Conservation (phyloP, 805 yeast species). For the Debaryomyces tyrocola region DNA sequence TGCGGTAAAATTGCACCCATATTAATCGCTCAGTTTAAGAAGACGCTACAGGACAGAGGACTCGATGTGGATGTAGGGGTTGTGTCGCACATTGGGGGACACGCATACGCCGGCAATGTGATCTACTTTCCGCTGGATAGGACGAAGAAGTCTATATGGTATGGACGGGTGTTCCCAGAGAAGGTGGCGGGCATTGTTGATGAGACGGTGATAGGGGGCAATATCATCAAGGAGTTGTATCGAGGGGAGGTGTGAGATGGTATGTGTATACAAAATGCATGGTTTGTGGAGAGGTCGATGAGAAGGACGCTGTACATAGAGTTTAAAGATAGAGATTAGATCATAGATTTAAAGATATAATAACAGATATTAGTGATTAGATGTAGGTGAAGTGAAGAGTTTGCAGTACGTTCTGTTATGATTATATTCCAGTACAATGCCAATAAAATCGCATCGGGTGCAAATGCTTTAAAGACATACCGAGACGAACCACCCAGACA, state of each 20-base stretch:
- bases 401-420: no score
- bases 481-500: no score
- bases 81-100: conserved; percentile 83
- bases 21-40: conserved; percentile 48
- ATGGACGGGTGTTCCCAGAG: conserved; percentile 69
- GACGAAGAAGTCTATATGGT: conserved; percentile 60
- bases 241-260: conserved; percentile 40
- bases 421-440: no score
- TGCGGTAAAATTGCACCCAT: conserved; percentile 71
- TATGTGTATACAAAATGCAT: not conserved
- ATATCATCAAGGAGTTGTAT: conserved; percentile 55
- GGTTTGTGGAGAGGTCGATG: no score
- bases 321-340: no score
- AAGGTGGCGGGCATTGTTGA: conserved; percentile 65
- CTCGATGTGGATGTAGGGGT: conserved; percentile 47
- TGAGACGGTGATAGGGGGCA: conserved; percentile 50
- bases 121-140: conserved; percentile 46
- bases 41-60: conserved; percentile 35
- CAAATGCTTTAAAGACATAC: no score
- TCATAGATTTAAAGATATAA: no score
- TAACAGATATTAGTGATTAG: no score
- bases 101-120: conserved; percentile 82
- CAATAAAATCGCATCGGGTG: no score
- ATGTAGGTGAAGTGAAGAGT: no score
- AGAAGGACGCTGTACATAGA: not conserved